Percentiles rank a stretch among this genome's conserved stretches.
phyloP scores from a whole-genome alignment of 148 eudicot species.

The Chenopodium quinoa region DNA sequence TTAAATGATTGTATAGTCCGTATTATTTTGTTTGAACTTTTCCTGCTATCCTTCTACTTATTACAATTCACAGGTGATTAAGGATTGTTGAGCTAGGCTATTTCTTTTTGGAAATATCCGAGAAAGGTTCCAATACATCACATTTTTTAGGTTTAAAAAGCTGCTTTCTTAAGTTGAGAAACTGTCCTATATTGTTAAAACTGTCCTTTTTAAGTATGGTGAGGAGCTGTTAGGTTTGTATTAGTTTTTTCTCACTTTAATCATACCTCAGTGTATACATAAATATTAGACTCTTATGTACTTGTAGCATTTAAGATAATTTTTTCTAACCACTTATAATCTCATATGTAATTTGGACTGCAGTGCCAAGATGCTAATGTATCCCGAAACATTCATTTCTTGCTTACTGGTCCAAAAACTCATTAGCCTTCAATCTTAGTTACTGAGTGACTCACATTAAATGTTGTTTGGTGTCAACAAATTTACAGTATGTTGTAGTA shows the following conservation, averaged over 20 bases:
- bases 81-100: neutral
- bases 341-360: neutral
- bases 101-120: neutral
- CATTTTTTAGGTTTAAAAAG: neutral
- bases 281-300: neutral
- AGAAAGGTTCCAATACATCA: neutral
- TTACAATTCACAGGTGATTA: neutral
- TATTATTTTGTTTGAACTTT: neutral
- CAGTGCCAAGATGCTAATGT: neutral
- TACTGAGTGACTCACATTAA: neutral
- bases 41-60: neutral
- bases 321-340: neutral
- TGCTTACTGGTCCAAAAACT: neutral
- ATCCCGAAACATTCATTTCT: neutral
- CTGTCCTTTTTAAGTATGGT: neutral
- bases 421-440: neutral
- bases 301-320: too few relatives aligned
- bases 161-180: neutral
- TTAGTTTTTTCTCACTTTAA: neutral
- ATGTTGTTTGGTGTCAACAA: too few relatives aligned
- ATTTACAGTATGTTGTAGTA: neutral
- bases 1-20: neutral
- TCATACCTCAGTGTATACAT: neutral
- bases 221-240: neutral
- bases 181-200: neutral